Evolutionary conservation across 169 alveolate genomes (phyloP), one percentile per base, ranked within the genome.

Genomic region (Cryptosporidium bovis): DNA sequence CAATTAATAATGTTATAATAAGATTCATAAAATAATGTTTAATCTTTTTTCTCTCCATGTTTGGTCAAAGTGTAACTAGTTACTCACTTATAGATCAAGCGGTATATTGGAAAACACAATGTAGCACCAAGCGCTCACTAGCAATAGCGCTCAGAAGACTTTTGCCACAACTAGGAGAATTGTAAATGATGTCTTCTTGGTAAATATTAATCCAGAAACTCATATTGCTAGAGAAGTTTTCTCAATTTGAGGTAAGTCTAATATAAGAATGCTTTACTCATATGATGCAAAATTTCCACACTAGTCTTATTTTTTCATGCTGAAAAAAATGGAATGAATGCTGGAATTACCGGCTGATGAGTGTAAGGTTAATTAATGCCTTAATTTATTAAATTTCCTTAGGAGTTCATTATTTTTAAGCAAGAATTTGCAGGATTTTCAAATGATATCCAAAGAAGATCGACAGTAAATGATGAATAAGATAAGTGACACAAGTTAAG

Each of bases 51-150:
- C 27, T 24, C 0, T 24, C 27, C 0, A 0, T 24, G 27, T 24
- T 24, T 24, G 65, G 64, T 27, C 29, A 51, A 29, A 69, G 51
- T 31, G 48, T 16, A 20, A 40, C 83, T 16, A 82, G 82, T 40
- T 93, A 77, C 24, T 96, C 93, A 89, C 93, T 94, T 91, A 56
- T 91, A 97, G 94, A 99, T 99, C 8, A 98, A 99, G 60, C 94
- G 97, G 82, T 99, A 97, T 65, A 97, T 96, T 93, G 99, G 99
- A 13, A 98, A 98, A 94, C 97, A 97, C 99, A 98, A 98, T 93
- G 99, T 97, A 91, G 99, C 99, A 12, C 99, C 99, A 8, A 99
- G 99, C 64, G 99, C 99, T 46, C 97, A 99, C 58, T 99, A 99
- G 29, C 94, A 99, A 98, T 98, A 66, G 99, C 99, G 12, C 94